Evolutionary conservation across 2,329 filamentous ascomycete species (phyloP), one percentile per base, ranked within the genome.

Genomic region (Colletotrichum truncatum): DNA sequence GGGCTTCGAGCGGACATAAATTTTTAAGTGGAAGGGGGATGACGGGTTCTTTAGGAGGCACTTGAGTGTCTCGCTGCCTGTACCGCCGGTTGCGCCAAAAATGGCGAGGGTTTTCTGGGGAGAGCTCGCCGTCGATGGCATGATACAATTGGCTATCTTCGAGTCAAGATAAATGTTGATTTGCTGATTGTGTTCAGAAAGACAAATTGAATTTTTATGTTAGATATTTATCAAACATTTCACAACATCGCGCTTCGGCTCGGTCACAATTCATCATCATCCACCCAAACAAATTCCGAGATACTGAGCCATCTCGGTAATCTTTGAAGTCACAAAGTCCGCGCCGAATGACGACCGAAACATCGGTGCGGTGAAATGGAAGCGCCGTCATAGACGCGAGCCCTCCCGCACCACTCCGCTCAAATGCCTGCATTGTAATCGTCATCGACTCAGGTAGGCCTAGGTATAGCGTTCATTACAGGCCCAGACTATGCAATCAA

Each of bases 61-160:
- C 18, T 66, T 56, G 11, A 66, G 43, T 1, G 58, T 56, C 25
- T 66, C 63, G 36, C 63, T 55, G 23, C 63, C 63, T 12, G 57
- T 63, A 14, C 51, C 32, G 8, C 63, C 63, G 14, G 63, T 66
- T n/a, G 63, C 63, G 36, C 63, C 63, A 18, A 63, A 63, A 9
- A 66, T 55, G 23, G 51, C 63, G 10, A 66, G 18, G 26, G 57
- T 65, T 30, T 18, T 46, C 8, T 14, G 8, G 6, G 1, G 6
- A 3, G 54, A 9, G 16, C 26, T 23, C 11, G 26, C 1, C 5
- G 28, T 6, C 6, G 54, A 59, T 12, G 49, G 16, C 43, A 52
- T 56, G 2, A 30, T 48, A 21, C n/a, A 23, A 16, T 32, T 30
- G 23, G 18, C 16, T 16, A 16, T 34, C 12, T 4, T 10, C 10